Evolutionary conservation across 2,329 filamentous ascomycete species (phyloP).

Genomic region (Xylaria sp.): DNA sequence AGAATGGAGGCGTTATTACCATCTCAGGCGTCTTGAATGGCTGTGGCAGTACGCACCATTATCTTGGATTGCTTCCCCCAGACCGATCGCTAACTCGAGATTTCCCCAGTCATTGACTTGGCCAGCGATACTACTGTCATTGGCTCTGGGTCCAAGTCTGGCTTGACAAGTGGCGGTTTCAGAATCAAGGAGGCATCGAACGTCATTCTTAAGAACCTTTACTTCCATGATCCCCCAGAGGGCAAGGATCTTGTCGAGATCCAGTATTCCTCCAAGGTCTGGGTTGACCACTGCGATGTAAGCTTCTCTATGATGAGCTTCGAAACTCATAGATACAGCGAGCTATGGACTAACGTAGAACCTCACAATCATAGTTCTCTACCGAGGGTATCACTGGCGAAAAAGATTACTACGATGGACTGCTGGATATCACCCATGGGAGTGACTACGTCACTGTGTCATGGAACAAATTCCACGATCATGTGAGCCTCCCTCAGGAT

Average conservation of each 20-base stretch:
- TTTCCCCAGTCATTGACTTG: conserved; percentile 47
- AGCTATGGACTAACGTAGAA: not conserved
- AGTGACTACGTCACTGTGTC: conserved; percentile 52
- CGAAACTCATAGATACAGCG: conserved; percentile 1
- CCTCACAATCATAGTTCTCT: conserved; percentile 25
- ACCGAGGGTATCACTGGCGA: conserved; percentile 42
- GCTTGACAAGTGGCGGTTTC: conserved; percentile 53
- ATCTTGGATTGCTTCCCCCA: not conserved
- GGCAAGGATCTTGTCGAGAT: conserved; percentile 56
- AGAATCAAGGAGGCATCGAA: conserved; percentile 55
- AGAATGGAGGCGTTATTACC: conserved; percentile 50
- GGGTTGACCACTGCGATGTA: conserved; percentile 54
- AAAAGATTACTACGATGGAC: conserved; percentile 52
- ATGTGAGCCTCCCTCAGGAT: conserved; percentile 37
- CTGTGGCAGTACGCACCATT: conserved; percentile 38
- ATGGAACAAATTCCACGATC: conserved; percentile 51
- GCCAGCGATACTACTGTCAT: conserved; percentile 57
- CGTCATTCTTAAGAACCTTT: conserved; percentile 63
- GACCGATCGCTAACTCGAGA: not conserved
- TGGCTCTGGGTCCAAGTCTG: conserved; percentile 48
- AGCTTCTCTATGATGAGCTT: not conserved
- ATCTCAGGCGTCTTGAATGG: conserved; percentile 52
- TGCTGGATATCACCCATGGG: conserved; percentile 52
- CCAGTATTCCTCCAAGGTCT: conserved; percentile 47
- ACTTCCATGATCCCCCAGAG: conserved; percentile 54